Evolutionary conservation across 2,329 filamentous ascomycete genomes (phyloP).

Genomic region (Eutypa lata): DNA sequence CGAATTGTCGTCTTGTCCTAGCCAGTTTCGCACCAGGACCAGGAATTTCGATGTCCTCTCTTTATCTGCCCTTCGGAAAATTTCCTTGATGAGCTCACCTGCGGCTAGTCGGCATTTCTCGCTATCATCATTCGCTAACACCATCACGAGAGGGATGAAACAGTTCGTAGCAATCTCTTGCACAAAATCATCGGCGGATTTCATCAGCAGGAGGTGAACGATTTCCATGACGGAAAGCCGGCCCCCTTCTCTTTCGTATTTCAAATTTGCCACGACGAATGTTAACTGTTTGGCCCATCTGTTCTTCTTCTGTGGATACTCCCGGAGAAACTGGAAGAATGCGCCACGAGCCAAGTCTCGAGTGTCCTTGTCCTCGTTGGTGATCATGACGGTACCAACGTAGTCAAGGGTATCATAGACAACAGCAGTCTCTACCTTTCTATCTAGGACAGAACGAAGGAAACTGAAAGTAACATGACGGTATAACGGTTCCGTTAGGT

Average conservation of each 20-base stretch:
- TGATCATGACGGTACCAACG: slow-evolving; percentile 89
- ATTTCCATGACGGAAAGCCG: slow-evolving; percentile 92
- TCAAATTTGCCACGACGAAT: slow-evolving; percentile 86
- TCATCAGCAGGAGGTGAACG: slow-evolving; percentile 79
- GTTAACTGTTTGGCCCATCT: slow-evolving; percentile 85
- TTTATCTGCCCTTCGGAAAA: slow-evolving; percentile 75
- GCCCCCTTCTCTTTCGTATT: slow-evolving; percentile 85
- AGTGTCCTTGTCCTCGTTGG: slow-evolving; percentile 85
- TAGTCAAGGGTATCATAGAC: slow-evolving; percentile 92
- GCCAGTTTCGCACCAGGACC: slow-evolving; percentile 68
- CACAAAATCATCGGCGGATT: slow-evolving; percentile 76
- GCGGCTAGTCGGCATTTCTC: slow-evolving; percentile 82
- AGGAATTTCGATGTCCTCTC: slow-evolving; percentile 71
- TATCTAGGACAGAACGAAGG: slow-evolving; percentile 78
- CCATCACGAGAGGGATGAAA: slow-evolving; percentile 82
- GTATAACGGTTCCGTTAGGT: slow-evolving; percentile 87
- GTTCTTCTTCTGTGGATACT: slow-evolving; percentile 89
- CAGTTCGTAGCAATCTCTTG: slow-evolving; percentile 78
- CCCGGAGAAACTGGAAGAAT: slow-evolving; percentile 90
- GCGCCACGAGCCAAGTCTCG: slow-evolving; percentile 83
- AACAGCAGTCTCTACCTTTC: slow-evolving; percentile 79
- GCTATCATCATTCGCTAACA: slow-evolving; percentile 85
- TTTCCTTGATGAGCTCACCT: slow-evolving; percentile 71
- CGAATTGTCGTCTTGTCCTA: slow-evolving; percentile 69
- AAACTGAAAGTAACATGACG: slow-evolving; percentile 96